Percentiles rank a stretch among this genome's conserved stretches.
phyloP scores from a whole-genome alignment of 768 basidiomycete genomes.

The Leccinellum luteum region DNA sequence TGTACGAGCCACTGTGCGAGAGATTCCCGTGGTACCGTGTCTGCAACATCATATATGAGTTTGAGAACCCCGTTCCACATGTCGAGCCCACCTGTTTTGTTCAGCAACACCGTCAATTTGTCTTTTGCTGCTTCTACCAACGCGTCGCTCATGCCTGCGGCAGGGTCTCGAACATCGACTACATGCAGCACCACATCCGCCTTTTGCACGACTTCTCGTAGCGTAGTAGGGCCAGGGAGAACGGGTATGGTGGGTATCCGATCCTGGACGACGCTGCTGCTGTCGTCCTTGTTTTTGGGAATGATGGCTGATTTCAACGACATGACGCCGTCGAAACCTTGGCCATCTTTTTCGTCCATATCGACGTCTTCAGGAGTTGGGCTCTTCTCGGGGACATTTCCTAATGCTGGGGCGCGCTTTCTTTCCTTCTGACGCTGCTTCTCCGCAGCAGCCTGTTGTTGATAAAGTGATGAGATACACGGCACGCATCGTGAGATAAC shows the following conservation, averaged over 20 bases:
- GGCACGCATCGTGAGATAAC: background rate
- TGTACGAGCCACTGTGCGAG: slow-evolving; percentile 64
- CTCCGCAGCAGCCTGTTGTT: slow-evolving; percentile 67
- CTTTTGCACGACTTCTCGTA: slow-evolving; percentile 55
- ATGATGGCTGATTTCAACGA: slow-evolving; percentile 15
- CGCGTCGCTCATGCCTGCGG: slow-evolving; percentile 69
- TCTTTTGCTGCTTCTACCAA: slow-evolving; percentile 40
- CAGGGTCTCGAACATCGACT: slow-evolving; percentile 82
- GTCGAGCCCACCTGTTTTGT: slow-evolving; percentile 74
- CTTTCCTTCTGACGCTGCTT: slow-evolving; percentile 66
- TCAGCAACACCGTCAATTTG: slow-evolving; percentile 67
- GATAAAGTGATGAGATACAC: background rate
- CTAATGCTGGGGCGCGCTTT: slow-evolving; percentile 45
- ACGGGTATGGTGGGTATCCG: slow-evolving; percentile 21
- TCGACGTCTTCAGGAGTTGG: slow-evolving; percentile 28
- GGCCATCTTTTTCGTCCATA: slow-evolving; percentile 28
- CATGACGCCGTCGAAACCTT: slow-evolving; percentile 40
- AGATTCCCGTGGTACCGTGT: slow-evolving; percentile 76
- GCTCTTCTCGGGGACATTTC: slow-evolving; percentile 26
- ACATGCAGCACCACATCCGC: slow-evolving; percentile 81
- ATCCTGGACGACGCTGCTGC: background rate
- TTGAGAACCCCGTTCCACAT: background rate
- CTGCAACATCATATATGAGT: slow-evolving; percentile 37
- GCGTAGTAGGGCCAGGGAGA: slow-evolving; percentile 25
- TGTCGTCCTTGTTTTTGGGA: slow-evolving; percentile 1